Base-by-base conservation (phyloP, 2,329 filamentous ascomycete species). In the Fusarium oxysporum region DNA sequence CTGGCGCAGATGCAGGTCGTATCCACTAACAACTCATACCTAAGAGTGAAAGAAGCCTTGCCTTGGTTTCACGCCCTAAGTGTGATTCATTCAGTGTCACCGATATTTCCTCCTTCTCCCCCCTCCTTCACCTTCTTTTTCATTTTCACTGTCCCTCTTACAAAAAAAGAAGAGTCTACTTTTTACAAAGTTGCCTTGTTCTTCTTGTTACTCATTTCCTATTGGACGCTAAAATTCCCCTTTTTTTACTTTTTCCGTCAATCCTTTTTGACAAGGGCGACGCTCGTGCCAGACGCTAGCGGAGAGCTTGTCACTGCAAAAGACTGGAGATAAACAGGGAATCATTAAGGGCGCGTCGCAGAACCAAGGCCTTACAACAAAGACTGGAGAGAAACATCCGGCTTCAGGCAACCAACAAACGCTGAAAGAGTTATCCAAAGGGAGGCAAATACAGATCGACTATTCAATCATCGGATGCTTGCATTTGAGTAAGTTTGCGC, bases 251-350 rank as follows among this genome's bases (percentile, higher is more conserved):
- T 72, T 63, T 69, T 68, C 65, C 60, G 71, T 62, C 57, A 66
- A 65, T 73, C 65, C 67, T 57, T 60, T 51, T 64, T 65, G 47
- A 74, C 74, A 76, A 75, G 72, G 72, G 71, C 73, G 59, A 54
- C 71, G 74, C 76, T 69, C 76, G 76, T 74, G 76, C 76, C 67
- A 76, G 64, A 58, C 76, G 68, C 76, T 77, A 77, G 74, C 45
- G 63, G 63, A 68, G 71, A 71, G 62, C 74, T 74, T 76, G 73
- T 70, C 71, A 66, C 54, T 69, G 37, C 16, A 32, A 44, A 25
- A 47, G n/a, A 48, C 41, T 62, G 67, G 71, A 65, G 67, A 76
- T 73, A 69, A 76, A 70, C 76, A 74, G 74, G 76, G 71, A 58
- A 78, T 75, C 69, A 51, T 61, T 45, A 62, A 62, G 48, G 68